Percentiles rank a stretch among this genome's conserved stretches.
phyloP scores from a whole-genome alignment of 1,284 basidiomycete genomes.

The Marasmius fiardii region DNA sequence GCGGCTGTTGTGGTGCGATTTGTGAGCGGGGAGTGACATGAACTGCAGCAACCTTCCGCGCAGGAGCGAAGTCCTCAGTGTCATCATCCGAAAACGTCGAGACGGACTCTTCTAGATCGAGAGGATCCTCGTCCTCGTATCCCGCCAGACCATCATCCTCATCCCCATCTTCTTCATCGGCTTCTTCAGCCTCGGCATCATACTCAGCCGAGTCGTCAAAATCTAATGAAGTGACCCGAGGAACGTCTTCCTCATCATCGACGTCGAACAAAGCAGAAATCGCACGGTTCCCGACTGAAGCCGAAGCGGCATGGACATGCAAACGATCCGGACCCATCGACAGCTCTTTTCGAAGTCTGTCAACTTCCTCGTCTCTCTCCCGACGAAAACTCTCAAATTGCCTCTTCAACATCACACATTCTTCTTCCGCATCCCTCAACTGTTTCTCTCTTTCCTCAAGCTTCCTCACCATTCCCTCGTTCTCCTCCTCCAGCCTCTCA shows the following conservation, averaged over 20 bases:
- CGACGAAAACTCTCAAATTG: not conserved
- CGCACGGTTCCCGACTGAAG: too few species aligned
- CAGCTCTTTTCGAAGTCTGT: not conserved
- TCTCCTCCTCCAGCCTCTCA: slow-evolving; percentile 24
- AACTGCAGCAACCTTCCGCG: not conserved
- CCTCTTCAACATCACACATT: not conserved
- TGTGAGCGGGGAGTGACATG: not conserved
- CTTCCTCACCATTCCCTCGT: slow-evolving; percentile 21
- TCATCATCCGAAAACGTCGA: slow-evolving; percentile 10
- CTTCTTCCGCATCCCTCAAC: slow-evolving; percentile 9
- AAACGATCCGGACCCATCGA: not conserved
- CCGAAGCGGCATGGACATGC: not conserved
- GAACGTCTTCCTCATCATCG: not conserved
- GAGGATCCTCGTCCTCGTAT: slow-evolving; percentile 63
- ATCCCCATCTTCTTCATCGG: slow-evolving; percentile 30
- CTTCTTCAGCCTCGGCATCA: slow-evolving; percentile 35
- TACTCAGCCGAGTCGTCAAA: slow-evolving; percentile 5
- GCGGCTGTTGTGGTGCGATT: not conserved
- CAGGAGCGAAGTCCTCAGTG: not conserved
- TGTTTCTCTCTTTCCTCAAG: slow-evolving; percentile 15
- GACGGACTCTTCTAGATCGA: slow-evolving; percentile 14
- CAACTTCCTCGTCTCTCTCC: not conserved
- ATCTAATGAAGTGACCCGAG: slow-evolving; percentile 24
- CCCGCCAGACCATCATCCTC: slow-evolving; percentile 56
- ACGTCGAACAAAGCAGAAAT: not conserved